Conservation (phyloP, 2,329 filamentous ascomycete species). For the Fusarium liriodendri region DNA sequence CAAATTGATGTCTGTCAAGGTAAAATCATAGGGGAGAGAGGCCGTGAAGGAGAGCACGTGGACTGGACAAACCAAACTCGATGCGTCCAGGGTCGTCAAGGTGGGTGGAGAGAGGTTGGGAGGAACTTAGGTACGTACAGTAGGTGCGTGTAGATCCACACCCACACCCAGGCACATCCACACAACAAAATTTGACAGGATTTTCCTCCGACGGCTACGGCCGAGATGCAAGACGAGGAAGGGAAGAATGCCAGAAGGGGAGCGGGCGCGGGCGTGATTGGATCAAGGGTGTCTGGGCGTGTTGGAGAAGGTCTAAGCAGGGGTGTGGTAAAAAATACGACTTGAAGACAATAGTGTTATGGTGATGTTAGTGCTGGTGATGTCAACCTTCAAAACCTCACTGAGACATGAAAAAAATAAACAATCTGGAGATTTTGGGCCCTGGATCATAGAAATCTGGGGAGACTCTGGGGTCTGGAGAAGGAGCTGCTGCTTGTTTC, state of each 20-base stretch:
- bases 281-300: neutral
- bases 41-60: neutral
- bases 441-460: constrained; percentile 16
- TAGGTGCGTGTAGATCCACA: neutral
- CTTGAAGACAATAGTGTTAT: neutral
- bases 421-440: constrained; percentile 33
- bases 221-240: constrained; percentile 30
- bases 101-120: constrained; percentile 1
- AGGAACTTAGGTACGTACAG: neutral
- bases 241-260: neutral
- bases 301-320: constrained; percentile 31
- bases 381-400: neutral
- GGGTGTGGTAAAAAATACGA: constrained; percentile 8
- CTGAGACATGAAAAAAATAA: constrained; percentile 6
- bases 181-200: neutral
- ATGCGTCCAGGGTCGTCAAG: neutral
- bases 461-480: constrained; percentile 37
- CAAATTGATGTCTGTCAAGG: neutral
- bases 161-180: neutral
- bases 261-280: constrained; percentile 22
- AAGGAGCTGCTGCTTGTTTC: constrained; percentile 11
- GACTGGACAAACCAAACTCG: neutral
- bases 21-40: neutral
- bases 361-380: neutral
- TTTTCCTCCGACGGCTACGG: constrained; percentile 32